Evolutionary conservation across 345 rosid species (phyloP).

Genomic region (Erodium maritimum): DNA sequence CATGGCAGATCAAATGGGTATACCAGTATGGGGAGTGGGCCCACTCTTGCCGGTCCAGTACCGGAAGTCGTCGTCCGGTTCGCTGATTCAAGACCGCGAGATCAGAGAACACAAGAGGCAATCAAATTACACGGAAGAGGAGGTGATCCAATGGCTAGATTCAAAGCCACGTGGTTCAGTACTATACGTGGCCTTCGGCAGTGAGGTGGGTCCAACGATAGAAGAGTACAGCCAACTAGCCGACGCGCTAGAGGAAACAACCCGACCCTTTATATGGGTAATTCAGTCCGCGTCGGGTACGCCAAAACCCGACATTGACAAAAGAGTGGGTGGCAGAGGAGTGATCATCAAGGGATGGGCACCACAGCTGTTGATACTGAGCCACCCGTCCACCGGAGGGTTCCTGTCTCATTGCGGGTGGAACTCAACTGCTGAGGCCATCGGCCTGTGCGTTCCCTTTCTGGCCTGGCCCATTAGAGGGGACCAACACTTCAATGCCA

Average conservation of each 20-base stretch:
- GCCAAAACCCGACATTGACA: not conserved
- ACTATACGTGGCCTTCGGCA: slow-evolving; percentile 15
- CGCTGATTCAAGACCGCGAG: slow-evolving; percentile 17
- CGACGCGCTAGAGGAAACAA: slow-evolving; percentile 6
- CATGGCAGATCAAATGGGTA: slow-evolving; percentile 9
- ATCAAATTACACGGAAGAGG: slow-evolving; percentile 15
- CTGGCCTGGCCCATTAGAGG: slow-evolving; percentile 31
- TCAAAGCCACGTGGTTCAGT: slow-evolving; percentile 12
- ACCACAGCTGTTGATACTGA: slow-evolving; percentile 28
- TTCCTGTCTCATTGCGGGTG: slow-evolving; percentile 37
- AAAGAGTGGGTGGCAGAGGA: slow-evolving; percentile 19
- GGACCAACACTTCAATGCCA: slow-evolving; percentile 24
- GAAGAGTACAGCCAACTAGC: slow-evolving; percentile 13
- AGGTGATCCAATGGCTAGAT: slow-evolving; percentile 14
- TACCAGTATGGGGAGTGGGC: slow-evolving; percentile 35
- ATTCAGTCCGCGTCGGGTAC: slow-evolving; percentile 7
- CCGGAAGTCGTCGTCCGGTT: slow-evolving; percentile 18
- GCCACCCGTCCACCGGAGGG: slow-evolving; percentile 30
- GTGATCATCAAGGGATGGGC: slow-evolving; percentile 32
- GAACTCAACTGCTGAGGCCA: slow-evolving; percentile 29
- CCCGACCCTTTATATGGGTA: slow-evolving; percentile 18
- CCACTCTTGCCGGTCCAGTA: slow-evolving; percentile 29
- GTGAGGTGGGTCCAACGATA: slow-evolving; percentile 8
- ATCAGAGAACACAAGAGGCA: slow-evolving; percentile 14
- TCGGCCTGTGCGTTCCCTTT: slow-evolving; percentile 23